phyloP scores from a whole-genome alignment of 2,329 filamentous ascomycete genomes.

The Pseudogymnoascus sp. region DNA sequence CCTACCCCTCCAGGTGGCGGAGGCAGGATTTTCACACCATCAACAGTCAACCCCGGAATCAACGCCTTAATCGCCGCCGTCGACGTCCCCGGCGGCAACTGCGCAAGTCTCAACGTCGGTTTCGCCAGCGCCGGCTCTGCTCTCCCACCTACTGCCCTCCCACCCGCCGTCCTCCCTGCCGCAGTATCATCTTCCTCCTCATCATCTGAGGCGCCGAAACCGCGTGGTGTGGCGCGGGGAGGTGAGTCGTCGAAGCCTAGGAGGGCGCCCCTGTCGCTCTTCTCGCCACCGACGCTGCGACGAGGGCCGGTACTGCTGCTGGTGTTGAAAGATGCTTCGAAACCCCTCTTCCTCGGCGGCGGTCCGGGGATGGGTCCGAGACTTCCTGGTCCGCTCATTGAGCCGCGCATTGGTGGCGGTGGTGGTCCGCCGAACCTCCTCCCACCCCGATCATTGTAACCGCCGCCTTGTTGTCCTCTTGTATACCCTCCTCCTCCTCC shows the following conservation, averaged over 20 bases:
- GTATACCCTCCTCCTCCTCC: constrained; percentile 20
- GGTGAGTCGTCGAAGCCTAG: background rate
- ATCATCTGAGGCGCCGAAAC: constrained; percentile 63
- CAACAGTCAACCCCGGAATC: constrained; percentile 56
- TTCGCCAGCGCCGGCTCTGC: constrained; percentile 55
- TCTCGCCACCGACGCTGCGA: background rate
- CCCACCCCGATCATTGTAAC: background rate
- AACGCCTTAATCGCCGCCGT: constrained; percentile 53
- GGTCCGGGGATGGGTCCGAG: constrained; percentile 47
- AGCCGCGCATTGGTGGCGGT: constrained; percentile 23
- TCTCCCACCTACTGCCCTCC: constrained; percentile 22
- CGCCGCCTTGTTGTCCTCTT: background rate
- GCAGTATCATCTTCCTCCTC: constrained; percentile 41
- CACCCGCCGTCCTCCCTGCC: constrained; percentile 19
- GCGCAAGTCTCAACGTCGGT: constrained; percentile 55
- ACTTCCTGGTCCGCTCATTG: constrained; percentile 47
- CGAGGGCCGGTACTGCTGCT: background rate
- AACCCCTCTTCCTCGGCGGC: constrained; percentile 47
- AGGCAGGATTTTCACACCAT: constrained; percentile 65
- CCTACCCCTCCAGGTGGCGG: constrained; percentile 40
- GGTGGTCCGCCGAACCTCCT: background rate
- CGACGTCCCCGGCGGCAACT: constrained; percentile 53
- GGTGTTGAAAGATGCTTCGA: constrained; percentile 36
- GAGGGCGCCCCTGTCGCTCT: constrained; percentile 12
- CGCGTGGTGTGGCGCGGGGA: constrained; percentile 50